These are phyloP conservation scores for Trypanosoma avium DNA, from an alignment of 208 protist species.

Conservation along the genomic window DNA sequence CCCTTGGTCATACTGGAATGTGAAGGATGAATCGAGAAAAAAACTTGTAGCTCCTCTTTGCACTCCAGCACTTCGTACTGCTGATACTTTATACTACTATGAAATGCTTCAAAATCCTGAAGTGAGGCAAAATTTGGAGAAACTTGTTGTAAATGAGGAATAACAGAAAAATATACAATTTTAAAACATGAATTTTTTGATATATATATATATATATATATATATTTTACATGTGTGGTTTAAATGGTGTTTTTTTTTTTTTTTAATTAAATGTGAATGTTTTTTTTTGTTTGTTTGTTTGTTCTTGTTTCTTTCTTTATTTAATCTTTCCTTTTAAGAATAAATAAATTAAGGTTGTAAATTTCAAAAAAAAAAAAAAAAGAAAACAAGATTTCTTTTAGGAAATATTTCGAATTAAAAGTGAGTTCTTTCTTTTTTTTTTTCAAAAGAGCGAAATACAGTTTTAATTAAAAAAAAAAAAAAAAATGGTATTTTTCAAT, in stretches of 20 bases:
- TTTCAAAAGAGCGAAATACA: not conserved
- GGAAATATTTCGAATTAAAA: too few species aligned
- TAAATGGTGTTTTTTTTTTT: too few species aligned
- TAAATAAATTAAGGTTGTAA: not conserved
- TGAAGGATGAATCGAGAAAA: conserved; percentile 54
- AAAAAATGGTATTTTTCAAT: too few species aligned
- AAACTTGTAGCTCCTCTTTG: conserved; percentile 51
- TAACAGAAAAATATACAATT: too few species aligned
- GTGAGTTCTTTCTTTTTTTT: conserved; percentile 26
- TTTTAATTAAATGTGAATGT: too few species aligned
- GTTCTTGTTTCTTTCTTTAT: conserved; percentile 3
- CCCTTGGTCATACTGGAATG: conserved; percentile 60
- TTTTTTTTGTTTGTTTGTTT: conserved; percentile 9
- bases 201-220: too few species aligned
- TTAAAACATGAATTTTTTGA: too few species aligned
- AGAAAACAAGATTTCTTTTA: too few species aligned
- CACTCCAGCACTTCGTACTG: conserved; percentile 45
- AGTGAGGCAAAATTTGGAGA: conserved; percentile 34
- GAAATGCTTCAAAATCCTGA: conserved; percentile 52
- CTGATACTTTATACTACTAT: conserved; percentile 55
- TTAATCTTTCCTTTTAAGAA: not conserved
- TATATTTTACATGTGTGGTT: too few species aligned
- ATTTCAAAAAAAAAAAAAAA: conserved; percentile 14
- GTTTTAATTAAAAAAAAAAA: too few species aligned
- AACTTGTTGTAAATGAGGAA: conserved; percentile 1